phyloP scores from a whole-genome alignment of 139 green algal species.

The Gonium pectorale region DNA sequence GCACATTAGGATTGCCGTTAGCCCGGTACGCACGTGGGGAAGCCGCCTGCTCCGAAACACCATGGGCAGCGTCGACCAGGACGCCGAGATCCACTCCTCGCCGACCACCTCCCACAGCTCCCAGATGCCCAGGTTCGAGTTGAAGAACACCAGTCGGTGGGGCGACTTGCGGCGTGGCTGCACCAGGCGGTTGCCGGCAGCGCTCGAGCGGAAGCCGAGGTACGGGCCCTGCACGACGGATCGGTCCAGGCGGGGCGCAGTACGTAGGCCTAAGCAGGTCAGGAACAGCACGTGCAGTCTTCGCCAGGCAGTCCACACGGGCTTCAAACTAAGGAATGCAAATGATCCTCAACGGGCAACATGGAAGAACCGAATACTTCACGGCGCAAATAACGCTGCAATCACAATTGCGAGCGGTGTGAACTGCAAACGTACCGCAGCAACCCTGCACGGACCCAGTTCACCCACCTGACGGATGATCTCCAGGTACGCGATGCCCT shows the following conservation, averaged over 20 bases:
- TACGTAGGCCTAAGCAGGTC: too few species aligned
- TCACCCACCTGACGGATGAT: conserved; percentile 39
- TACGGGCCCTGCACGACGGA: conserved; percentile 73
- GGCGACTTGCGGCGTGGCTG: conserved; percentile 71
- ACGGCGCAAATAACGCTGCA: too few species aligned
- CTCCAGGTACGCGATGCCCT: conserved; percentile 39
- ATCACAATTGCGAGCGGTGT: too few species aligned
- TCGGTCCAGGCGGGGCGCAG: too few species aligned
- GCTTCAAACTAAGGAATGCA: too few species aligned
- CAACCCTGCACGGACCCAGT: too few species aligned
- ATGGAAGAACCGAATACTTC: too few species aligned
- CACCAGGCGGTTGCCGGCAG: conserved; percentile 73
- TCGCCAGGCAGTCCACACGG: too few species aligned
- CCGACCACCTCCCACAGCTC: conserved; percentile 79
- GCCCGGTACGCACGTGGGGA: conserved; percentile 49
- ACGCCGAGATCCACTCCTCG: background rate
- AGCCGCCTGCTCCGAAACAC: conserved; percentile 66
- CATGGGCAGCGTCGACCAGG: conserved; percentile 59
- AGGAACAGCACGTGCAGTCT: too few species aligned
- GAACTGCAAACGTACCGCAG: too few species aligned
- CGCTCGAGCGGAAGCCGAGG: conserved; percentile 71
- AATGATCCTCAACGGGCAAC: too few species aligned
- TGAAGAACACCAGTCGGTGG: conserved; percentile 79
- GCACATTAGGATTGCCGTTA: background rate
- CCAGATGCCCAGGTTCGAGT: conserved; percentile 76